These are phyloP conservation scores for Cephalotrichum gorgonifer DNA, from an alignment of 2,329 filamentous ascomycete genomes.

Conservation along the genomic window DNA sequence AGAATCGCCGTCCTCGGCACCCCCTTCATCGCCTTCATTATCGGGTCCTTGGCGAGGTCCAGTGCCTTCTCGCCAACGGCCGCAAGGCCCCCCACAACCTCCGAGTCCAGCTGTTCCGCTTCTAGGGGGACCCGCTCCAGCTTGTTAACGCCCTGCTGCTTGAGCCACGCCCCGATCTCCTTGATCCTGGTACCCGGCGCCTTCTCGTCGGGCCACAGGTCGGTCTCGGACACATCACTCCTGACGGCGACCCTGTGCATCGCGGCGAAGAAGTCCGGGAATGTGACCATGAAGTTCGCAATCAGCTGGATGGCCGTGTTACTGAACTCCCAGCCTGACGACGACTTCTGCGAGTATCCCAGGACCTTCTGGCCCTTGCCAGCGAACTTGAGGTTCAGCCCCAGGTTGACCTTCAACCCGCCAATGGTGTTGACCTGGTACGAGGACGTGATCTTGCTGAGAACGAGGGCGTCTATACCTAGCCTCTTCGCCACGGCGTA, in stretches of 20 bases:
- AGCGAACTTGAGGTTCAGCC: slow-evolving; percentile 94
- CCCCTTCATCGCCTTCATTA: slow-evolving; percentile 61
- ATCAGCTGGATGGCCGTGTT: slow-evolving; percentile 71
- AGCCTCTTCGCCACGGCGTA: slow-evolving; percentile 80
- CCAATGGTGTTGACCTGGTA: slow-evolving; percentile 74
- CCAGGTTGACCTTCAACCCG: slow-evolving; percentile 77
- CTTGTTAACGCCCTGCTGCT: slow-evolving; percentile 78
- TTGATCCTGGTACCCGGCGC: slow-evolving; percentile 73
- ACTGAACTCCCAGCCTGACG: slow-evolving; percentile 93
- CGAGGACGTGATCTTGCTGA: slow-evolving; percentile 93
- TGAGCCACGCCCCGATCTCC: slow-evolving; percentile 89
- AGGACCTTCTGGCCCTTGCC: slow-evolving; percentile 90
- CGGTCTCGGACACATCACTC: slow-evolving; percentile 72
- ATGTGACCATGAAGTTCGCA: slow-evolving; percentile 80
- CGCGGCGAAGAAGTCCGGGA: slow-evolving; percentile 89
- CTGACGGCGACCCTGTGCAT: slow-evolving; percentile 79
- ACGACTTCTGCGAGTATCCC: slow-evolving; percentile 81
- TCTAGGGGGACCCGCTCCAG: slow-evolving; percentile 95
- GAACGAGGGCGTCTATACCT: slow-evolving; percentile 69
- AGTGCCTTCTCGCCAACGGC: slow-evolving; percentile 38
- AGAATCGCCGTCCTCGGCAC: slow-evolving; percentile 82
- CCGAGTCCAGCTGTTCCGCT: slow-evolving; percentile 90
- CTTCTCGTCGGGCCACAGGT: slow-evolving; percentile 69
- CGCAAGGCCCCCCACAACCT: slow-evolving; percentile 74
- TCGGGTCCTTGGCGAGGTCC: slow-evolving; percentile 26